Base-by-base conservation (phyloP, 345 rosid genomes). In the Psidium guajava region DNA sequence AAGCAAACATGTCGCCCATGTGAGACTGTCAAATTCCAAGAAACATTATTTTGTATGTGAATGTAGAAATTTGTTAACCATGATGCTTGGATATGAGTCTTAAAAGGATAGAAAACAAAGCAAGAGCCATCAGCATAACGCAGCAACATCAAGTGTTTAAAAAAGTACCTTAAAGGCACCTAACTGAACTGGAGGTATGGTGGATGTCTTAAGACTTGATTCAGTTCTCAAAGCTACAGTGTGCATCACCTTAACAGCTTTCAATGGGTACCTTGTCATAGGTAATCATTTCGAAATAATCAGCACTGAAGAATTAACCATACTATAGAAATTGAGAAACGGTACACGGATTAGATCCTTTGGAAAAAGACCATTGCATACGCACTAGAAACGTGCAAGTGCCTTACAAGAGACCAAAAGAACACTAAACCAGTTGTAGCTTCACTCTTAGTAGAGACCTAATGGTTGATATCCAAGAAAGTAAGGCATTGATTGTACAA, bases 1-100 rank as follows among this genome's bases (percentile, higher is more conserved):
- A 97, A 87, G 99, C 96, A 90, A 97, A 95, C 99, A 95, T 97
- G 90, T 93, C 95, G n/a, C 98, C 98, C 99, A 97, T 97, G 89
- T 92, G 94, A 84, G 92, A 88, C 98, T 97, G 94, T 87, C 83
- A 89, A 92, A 91, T 54, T 82, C 59, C 86, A 44, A 22, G 77
- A 83, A 59, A 61, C 74, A 82, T 55, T 22, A 85, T 40, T 44
- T 53, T 36, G 81, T 55, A 53, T 49, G 61, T 7, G 18, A 28
- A 18, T 69, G 47, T 18, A 69, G 47, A 69, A 69, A 69, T 69
- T 36, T 32, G 47, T 32, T 32, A 69, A 36, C 10, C 77, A 18
- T 64, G 44, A 84, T 87, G 86, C 44, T 54, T 47, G 25, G 40
- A 44, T 5, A 27, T 7, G 77, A 59, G 10, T 83, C 49, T 52